Base-by-base conservation (phyloP, 306 rosid species). In the Cicer arietinum region DNA sequence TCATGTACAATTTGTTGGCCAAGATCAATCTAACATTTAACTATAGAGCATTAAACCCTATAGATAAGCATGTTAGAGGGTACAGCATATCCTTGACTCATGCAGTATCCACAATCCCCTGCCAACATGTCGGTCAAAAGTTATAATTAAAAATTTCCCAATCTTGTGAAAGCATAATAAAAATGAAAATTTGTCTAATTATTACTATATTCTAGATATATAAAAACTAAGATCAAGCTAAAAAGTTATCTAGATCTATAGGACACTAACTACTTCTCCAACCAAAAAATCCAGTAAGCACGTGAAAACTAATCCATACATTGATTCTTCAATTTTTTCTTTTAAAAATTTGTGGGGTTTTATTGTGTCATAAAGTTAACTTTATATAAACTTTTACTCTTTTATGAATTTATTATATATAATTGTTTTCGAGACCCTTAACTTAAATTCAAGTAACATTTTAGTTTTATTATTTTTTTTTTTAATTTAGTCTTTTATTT, bases 51-150 rank as follows among this genome's bases (percentile, higher is more conserved):
- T 62, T 74, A 50, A 42, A 59, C 69, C 68, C 16, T 50, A 50
- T 47, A 13, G 45, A 61, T 43, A 63, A 75, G 37, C 71, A 65
- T 74, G 79, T 43, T n/a, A 79, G 79, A 22, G 68, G 76, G 58
- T 69, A 63, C 83, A 78, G 4, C 76, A 64, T 61, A 80, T 61
- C 81, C 80, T 80, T 84, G 82, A 84, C 82, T 61, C 71, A 84
- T 58, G 76, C 79, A 69, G 53, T 50, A 62, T 67, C 80, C 73
- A 73, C 69, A 44, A 44, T 74, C 66, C 45, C 70, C 73, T 75
- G 70, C 85, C 77, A 59, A 71, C 77, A 48, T 71, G 79, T 84
- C 74, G 52, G 81, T 63, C 62, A 51, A 83, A 83, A 73, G 59
- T 68, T 73, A 41, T 51, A 20, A 73, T 81, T 35, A 18, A 51